A percentile compares a stretch with the other conserved stretches of the same genome.
phyloP scores from a whole-genome alignment of 257 asterid genomes.

The Cruciata laevipes region DNA sequence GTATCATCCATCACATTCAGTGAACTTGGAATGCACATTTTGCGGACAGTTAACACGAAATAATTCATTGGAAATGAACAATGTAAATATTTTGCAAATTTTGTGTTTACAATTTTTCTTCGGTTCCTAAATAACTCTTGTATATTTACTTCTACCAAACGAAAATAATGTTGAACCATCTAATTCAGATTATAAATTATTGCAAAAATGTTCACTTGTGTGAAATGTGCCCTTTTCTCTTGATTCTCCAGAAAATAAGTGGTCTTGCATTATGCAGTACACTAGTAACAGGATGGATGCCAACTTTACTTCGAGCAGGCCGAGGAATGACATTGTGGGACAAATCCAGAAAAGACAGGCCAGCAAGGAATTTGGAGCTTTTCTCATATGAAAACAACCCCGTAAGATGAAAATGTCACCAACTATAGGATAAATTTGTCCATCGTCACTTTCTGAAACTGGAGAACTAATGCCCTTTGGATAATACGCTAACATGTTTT shows the following conservation, averaged over 20 bases:
- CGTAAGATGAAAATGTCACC: constrained; percentile 27
- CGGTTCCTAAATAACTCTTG: not conserved
- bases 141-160: not conserved
- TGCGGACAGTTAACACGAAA: not conserved
- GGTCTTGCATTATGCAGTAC: constrained; percentile 45
- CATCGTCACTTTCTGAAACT: not conserved
- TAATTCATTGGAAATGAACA: not conserved
- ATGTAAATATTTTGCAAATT: not conserved
- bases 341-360: constrained; percentile 46
- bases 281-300: constrained; percentile 73
- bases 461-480: not conserved
- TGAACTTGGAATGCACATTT: not conserved
- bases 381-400: constrained; percentile 70
- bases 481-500: not conserved
- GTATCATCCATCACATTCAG: not conserved
- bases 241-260: not conserved
- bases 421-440: not conserved
- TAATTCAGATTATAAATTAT: not conserved
- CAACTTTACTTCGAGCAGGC: constrained; percentile 85
- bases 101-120: not conserved
- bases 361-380: constrained; percentile 54
- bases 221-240: constrained; percentile 3
- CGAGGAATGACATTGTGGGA: constrained; percentile 81
- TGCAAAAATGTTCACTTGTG: not conserved
- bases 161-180: not conserved